Conservation (phyloP, 2,329 filamentous ascomycete genomes). For the Plectosphaerella cucumerina region DNA sequence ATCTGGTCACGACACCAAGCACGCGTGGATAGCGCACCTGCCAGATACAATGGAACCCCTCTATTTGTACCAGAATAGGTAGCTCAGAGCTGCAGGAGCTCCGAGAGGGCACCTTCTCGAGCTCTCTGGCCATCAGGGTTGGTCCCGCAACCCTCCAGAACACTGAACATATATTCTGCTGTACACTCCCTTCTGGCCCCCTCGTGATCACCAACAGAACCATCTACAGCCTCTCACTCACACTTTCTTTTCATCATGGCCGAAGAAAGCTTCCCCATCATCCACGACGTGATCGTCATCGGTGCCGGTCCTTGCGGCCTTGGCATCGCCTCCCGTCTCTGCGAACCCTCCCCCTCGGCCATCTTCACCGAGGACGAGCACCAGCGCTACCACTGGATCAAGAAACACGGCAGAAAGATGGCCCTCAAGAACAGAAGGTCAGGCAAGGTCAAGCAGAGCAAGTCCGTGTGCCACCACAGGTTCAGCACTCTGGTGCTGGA, state of each 20-base stretch:
- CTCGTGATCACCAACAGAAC: too few relatives aligned
- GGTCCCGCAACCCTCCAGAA: too few relatives aligned
- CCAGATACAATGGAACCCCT: too few relatives aligned
- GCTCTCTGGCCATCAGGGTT: too few relatives aligned
- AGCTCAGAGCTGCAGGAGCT: too few relatives aligned
- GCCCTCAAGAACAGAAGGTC: constrained; percentile 49
- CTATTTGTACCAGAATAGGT: too few relatives aligned
- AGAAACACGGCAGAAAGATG: constrained; percentile 57
- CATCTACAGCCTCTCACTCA: too few relatives aligned
- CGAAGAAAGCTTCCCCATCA: constrained; percentile 1
- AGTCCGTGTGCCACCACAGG: constrained; percentile 12
- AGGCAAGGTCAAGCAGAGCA: constrained; percentile 21
- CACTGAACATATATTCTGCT: too few relatives aligned
- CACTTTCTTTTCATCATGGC: constrained; percentile 5
- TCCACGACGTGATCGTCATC: constrained; percentile 67
- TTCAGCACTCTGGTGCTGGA: constrained; percentile 57
- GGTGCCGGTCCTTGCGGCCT: constrained; percentile 74
- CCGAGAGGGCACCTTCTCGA: too few relatives aligned
- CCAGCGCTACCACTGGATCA: constrained; percentile 74
- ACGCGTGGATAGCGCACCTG: too few relatives aligned
- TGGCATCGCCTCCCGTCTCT: constrained; percentile 66
- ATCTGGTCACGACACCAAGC: too few relatives aligned
- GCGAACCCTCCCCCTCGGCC: constrained; percentile 69
- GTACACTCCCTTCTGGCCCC: too few relatives aligned
- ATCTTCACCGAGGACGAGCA: constrained; percentile 83